Base-by-base conservation (phyloP, 768 basidiomycete genomes). In the Tubosaeta sp. region DNA sequence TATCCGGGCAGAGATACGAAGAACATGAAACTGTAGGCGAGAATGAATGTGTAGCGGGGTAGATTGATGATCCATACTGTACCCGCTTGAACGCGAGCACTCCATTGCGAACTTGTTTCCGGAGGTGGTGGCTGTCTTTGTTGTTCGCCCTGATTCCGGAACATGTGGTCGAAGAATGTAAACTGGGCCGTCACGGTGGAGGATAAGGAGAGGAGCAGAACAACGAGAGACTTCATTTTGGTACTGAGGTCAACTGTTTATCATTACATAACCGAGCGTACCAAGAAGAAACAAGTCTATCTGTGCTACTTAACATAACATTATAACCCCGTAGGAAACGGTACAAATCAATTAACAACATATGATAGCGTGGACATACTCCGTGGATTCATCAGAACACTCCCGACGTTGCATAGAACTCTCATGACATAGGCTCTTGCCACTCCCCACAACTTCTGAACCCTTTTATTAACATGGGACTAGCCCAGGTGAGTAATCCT, bases 111-210 rank as follows among this genome's bases (percentile, higher is more conserved):
- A 16, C 76, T 77, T 38, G 75, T 65, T 21, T 77, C 49, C 12
- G 55, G 30, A 18, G 51, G 75, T 45, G 77, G 79, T 35, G 84
- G 82, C 18, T 80, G 77, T 22, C 32, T 24, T 47, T 84, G 80
- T 12, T 84, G 82, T 32, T 70, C 69, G 21, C 44, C 55, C 34
- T 80, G 79, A 21, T 58, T 58, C 30, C 81, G 80, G 59, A 88
- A 90, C 80, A 90, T 83, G 36, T 84, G 81, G 54, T 86, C 82
- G 60, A 91, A 91, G 68, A 89, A 87, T 41, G 81, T 76, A 66
- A 90, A 90, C 59, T 90, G 87, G n/a, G 82, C 84, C 14, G 71
- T 69, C 29, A 66, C 77, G 39, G 73, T 41, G 21, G 72, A 68
- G 14, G 69, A 55, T 14, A 66, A 36, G 10, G 56, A 63, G 25